Conservation (phyloP, 495 filamentous ascomycete species). For the Tetracladium marchalianum region DNA sequence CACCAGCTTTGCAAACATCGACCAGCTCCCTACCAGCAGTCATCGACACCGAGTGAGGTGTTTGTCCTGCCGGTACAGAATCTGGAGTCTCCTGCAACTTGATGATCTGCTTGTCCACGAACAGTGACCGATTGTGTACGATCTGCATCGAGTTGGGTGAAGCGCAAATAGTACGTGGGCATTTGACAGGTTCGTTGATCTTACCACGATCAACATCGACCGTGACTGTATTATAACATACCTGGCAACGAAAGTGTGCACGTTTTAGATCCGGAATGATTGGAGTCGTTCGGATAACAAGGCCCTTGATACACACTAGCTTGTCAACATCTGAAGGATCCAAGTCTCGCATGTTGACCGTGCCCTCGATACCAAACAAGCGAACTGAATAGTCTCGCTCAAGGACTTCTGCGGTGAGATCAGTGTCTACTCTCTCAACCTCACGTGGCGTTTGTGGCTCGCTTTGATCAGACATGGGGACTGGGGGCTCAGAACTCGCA, state of each 20-base stretch:
- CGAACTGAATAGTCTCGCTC: constrained; percentile 61
- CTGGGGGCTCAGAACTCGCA: constrained; percentile 60
- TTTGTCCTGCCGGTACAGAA: constrained; percentile 86
- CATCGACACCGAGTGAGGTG: constrained; percentile 94
- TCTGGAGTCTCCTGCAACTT: constrained; percentile 98
- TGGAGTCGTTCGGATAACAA: constrained; percentile 92
- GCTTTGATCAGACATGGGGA: constrained; percentile 63
- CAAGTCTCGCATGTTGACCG: constrained; percentile 87
- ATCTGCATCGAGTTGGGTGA: constrained; percentile 95
- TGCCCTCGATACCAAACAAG: constrained; percentile 79
- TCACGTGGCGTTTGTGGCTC: constrained; percentile 31
- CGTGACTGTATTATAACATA: constrained; percentile 82
- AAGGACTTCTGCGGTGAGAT: constrained; percentile 42
- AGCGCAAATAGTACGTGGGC: constrained; percentile 74
- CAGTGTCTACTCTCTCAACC: constrained; percentile 32
- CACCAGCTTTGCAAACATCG: constrained; percentile 95
- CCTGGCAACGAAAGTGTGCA: constrained; percentile 89
- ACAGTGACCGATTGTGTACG: constrained; percentile 88
- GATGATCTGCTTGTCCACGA: constrained; percentile 97
- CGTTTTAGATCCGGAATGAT: constrained; percentile 96
- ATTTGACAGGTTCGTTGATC: constrained; percentile 88
- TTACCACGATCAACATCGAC: constrained; percentile 91
- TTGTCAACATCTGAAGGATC: constrained; percentile 95
- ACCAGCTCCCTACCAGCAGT: constrained; percentile 96
- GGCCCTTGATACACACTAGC: constrained; percentile 87